Conservation (phyloP, 257 asterid genomes). For the Plantago major region DNA sequence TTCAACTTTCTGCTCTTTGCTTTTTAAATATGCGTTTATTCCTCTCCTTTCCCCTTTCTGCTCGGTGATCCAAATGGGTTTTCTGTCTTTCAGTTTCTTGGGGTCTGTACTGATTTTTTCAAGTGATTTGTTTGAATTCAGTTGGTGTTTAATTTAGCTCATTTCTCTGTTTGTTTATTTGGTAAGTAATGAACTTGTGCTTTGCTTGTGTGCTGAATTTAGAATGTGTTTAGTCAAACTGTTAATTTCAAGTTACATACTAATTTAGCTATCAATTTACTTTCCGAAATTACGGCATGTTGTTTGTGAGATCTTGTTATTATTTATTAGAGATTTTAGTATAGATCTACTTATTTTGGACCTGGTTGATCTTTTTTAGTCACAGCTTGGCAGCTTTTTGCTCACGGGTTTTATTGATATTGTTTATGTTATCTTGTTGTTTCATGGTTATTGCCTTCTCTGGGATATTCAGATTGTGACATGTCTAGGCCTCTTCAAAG, state of each 20-base stretch:
- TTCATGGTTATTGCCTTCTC: conserved; percentile 18
- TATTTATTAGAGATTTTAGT: conserved; percentile 17
- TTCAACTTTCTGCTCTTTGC: not conserved
- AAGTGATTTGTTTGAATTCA: not conserved
- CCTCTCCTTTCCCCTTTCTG: not conserved
- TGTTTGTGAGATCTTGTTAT: conserved; percentile 16
- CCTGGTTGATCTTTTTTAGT: conserved; percentile 3
- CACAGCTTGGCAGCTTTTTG: not conserved
- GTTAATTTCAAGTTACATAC: no score
- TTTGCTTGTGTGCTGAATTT: not conserved
- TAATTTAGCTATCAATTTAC: not conserved
- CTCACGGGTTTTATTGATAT: not conserved
- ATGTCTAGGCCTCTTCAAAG: conserved; percentile 98
- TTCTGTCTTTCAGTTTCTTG: not conserved
- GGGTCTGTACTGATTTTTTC: no score
- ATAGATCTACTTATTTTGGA: conserved; percentile 20
- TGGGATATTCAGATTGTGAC: conserved; percentile 39
- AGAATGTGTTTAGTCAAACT: no score
- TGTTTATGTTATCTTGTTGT: conserved; percentile 9
- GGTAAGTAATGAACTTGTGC: not conserved
- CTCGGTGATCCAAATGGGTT: conserved; percentile 1
- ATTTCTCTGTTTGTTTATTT: not conserved
- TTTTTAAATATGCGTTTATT: not conserved
- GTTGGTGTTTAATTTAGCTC: not conserved
- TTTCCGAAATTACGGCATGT: not conserved